Conservation (phyloP, 441 rosid species). For the Populus hybrid region DNA sequence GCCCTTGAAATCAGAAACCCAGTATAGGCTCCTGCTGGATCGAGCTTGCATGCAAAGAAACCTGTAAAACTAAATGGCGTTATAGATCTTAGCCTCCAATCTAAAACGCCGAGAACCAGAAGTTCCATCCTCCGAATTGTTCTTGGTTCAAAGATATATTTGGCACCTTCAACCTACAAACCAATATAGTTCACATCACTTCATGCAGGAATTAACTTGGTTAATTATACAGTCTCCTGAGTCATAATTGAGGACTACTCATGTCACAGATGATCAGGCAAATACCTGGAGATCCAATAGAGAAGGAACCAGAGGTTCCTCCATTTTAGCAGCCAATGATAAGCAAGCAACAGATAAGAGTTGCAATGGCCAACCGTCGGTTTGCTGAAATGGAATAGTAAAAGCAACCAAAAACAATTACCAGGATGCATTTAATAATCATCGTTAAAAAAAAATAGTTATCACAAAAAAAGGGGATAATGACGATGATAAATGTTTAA, state of each 20-base stretch:
- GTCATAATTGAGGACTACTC: not conserved
- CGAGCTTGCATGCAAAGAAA: conserved; percentile 87
- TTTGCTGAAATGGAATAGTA: conserved; percentile 41
- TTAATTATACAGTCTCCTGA: not conserved
- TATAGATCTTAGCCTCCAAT: conserved; percentile 92
- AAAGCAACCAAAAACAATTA: not conserved
- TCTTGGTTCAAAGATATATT: conserved; percentile 72
- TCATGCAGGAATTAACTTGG: not conserved
- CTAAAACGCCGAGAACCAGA: conserved; percentile 70
- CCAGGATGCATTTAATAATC: not conserved
- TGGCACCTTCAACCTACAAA: conserved; percentile 66
- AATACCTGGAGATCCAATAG: conserved; percentile 83
- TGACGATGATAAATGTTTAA: not conserved
- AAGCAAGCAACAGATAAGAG: conserved; percentile 88
- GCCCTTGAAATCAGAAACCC: conserved; percentile 67
- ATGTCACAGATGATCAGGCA: too few relatives aligned
- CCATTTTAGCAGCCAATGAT: conserved; percentile 99
- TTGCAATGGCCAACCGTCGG: conserved; percentile 84
- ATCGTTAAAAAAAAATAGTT: not conserved
- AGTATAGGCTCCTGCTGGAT: conserved; percentile 52
- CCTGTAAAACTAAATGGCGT: conserved; percentile 77
- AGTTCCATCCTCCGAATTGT: conserved; percentile 89
- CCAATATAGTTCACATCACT: not conserved
- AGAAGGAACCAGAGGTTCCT: conserved; percentile 87
- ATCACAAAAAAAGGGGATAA: not conserved